Evolutionary conservation across 768 basidiomycete genomes (phyloP), one percentile per base, ranked within the genome.

Genomic region (Pisolithus albus): DNA sequence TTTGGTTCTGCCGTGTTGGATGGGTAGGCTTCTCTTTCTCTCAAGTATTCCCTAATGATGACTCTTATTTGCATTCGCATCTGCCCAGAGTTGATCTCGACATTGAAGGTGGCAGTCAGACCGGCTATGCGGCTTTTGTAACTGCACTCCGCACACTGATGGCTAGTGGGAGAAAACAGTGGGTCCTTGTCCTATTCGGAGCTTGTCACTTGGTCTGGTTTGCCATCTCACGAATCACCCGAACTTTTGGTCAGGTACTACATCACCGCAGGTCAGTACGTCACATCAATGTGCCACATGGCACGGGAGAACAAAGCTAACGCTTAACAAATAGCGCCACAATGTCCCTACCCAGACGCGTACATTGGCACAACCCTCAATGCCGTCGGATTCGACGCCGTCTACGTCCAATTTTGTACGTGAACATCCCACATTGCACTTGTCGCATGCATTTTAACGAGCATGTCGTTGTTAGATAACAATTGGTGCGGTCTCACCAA

Each of bases 1-100:
- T 89, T 89, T 58, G 87, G 87, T 23, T 65, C 57, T 52, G 87
- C 86, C 2, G 75, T 87, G 46, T 72, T 89, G 23, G 86, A 88
- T 58, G 87, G 87, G 85, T 86, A 40, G 10, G 63, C 46, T 57
- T 32, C 42, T n/a, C 32, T 15, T 9, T 47, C 11, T 13, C 21
- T 28, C 10, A 18, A 3, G 18, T 32, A 16, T 13, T 13, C 13
- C 13, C 30, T 30, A 9, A 34, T 19, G 23, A 7, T 13, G 32
- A 0, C n/a, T 19, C 24, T 1, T 19, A n/a, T 30, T 48, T 21
- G 11, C 41, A 15, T 0, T 28, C 5, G 40, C 45, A 49, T 19
- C 30, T 5, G 24, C 51, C 13, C 7, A 66, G 64, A 26, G 52
- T 77, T 45, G 77, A 78, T 54, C 63, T 78, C 52, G 77, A 78